Base-by-base conservation (phyloP, 306 rosid species). In the Vigna angularis region DNA sequence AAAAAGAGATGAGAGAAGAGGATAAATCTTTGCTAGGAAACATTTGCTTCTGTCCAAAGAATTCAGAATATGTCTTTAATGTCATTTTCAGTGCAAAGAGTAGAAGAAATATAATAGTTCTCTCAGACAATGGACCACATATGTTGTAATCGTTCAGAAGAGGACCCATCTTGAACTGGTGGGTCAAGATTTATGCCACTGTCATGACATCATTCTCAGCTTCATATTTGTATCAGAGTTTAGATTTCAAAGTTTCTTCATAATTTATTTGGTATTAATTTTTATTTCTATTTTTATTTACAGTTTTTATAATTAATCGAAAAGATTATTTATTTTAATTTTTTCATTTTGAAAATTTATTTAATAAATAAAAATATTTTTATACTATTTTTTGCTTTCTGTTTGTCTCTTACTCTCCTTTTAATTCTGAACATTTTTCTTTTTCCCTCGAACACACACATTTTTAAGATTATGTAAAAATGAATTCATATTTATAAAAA, bases 1-100 rank as follows among this genome's bases (percentile, higher is more conserved):
- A 38, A 30, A 73, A 53, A 53, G 77, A 56, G 50, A n/a, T 22
- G 18, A 62, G 50, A 58, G 56, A 18, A 73, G 42, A 61, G 76
- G 76, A 82, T 62, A 66, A 55, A 28, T 64, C 45, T 52, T 65
- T 44, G 79, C 79, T 66, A 72, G 26, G 44, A 80, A 68, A 76
- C 89, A 80, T 26, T 72, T 44, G 78, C 86, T 38, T 74, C 22
- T 9, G 86, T 79, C 84, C 84, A 80, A 84, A 52, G 18, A 56
- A 47, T 34, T 79, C 75, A 70, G 74, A 76, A 45, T 32, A 69
- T 22, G 71, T 70, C 79, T 64, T 75, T 40, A 36, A 75, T 75
- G 84, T 76, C 84, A 71, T 84, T 80, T 71, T 84, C 79, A 65
- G 55, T 49, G 63, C 79, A 48, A 79, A 69, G 80, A 28, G 50